Base-by-base conservation (phyloP, 305 asterid genomes). In the Petunia hybrid region DNA sequence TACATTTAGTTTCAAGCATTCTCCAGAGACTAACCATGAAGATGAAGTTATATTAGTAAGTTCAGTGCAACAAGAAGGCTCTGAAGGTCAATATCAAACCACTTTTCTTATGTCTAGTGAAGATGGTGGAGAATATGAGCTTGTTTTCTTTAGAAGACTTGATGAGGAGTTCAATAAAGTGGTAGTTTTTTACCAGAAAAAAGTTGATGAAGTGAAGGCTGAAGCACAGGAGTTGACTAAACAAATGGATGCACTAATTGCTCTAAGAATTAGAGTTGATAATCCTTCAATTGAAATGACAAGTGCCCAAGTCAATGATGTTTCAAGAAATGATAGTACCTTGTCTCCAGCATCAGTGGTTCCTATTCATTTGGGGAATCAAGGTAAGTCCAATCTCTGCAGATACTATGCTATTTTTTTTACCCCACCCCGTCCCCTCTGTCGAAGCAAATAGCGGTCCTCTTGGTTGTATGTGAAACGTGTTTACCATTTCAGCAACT, bases 181-280 rank as follows among this genome's bases (percentile, higher is more conserved):
- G 60, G 53, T 88, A 0, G 88, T 69, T 57, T 95, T 95, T 81
- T 95, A 92, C 65, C 82, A 62, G 89, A 86, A 14, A 0, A 92
- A 89, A 68, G 92, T 93, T n/a, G 83, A 74, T 39, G 91, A 92
- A 40, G 88, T 81, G 76, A 84, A 85, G 73, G 39, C n/a, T 6
- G 95, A 90, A 59, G 98, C 97, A 2, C 91, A 82, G 40, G 88
- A 89, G 85, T 79, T 95, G 83, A 91, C 83, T 56, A 92, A 86
- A 40, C 99, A 95, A 83, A 95, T 95, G 98, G 95, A 95, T 82
- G 97, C 92, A 10, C 90, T 95, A 5, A 89, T 95, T 79, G 99
- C 99, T 78, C 84, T 95, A 81, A 87, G 97, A 84, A 78, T 93
- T 51, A 86, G 12, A 70, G 95, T 95, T 1, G 92, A 91, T 62